Conservation (phyloP, 441 rosid species). For the Kokia cookei region DNA sequence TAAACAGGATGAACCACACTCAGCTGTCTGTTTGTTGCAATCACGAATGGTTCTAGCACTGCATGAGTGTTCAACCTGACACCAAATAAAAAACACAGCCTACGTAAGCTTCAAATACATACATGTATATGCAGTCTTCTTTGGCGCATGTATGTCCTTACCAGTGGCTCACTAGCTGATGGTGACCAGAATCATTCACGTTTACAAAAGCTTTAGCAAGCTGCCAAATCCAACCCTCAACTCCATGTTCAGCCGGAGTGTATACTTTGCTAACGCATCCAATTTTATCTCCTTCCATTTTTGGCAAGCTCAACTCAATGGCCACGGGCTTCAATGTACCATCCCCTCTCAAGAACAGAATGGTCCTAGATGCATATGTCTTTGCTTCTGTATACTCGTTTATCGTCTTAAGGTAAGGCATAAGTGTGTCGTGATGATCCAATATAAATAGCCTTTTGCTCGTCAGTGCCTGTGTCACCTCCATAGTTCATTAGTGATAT, state of each 20-base stretch:
- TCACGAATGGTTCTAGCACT: background rate
- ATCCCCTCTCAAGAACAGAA: slow-evolving; percentile 38
- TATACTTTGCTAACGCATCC: slow-evolving; percentile 27
- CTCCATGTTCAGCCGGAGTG: slow-evolving; percentile 40
- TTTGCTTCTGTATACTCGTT: slow-evolving; percentile 31
- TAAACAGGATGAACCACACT: slow-evolving; percentile 18
- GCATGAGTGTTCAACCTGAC: slow-evolving; percentile 33
- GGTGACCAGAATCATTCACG: slow-evolving; percentile 66
- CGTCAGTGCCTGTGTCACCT: slow-evolving; percentile 33
- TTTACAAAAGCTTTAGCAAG: slow-evolving; percentile 76
- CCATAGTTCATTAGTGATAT: no score
- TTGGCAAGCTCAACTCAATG: background rate
- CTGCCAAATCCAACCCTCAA: slow-evolving; percentile 57
- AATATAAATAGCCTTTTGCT: slow-evolving; percentile 45
- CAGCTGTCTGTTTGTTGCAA: slow-evolving; percentile 2
- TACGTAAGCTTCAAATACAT: background rate
- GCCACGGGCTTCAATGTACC: slow-evolving; percentile 25
- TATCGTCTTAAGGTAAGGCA: slow-evolving; percentile 51
- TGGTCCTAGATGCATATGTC: slow-evolving; percentile 47
- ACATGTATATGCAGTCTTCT: background rate
- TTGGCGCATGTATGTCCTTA: no score
- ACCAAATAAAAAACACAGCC: background rate
- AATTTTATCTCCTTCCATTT: background rate
- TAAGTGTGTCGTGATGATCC: slow-evolving; percentile 57
- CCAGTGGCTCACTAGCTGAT: slow-evolving; percentile 84